Conservation (phyloP, 2,329 filamentous ascomycete species). For the Chaetothyriales sp. region DNA sequence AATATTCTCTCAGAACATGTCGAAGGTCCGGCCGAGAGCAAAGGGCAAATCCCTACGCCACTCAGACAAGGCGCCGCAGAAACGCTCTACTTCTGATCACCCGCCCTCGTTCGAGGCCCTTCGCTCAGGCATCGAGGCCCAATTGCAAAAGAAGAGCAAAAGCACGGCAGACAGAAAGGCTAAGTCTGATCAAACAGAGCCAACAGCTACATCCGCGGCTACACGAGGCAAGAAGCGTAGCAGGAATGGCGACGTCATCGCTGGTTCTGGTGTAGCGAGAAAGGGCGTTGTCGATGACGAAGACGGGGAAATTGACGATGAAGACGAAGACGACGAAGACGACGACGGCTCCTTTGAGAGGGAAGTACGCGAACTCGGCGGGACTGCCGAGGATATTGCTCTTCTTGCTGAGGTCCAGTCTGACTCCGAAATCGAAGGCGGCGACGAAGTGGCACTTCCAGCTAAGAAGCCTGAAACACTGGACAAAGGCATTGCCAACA, state of each 20-base stretch:
- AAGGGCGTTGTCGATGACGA: neutral
- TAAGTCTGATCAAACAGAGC: conserved; percentile 15
- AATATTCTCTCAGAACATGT: neutral
- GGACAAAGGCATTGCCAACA: conserved; percentile 24
- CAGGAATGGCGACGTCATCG: conserved; percentile 30
- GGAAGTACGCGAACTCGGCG: conserved; percentile 33
- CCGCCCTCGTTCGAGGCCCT: conserved; percentile 7
- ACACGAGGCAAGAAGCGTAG: conserved; percentile 30
- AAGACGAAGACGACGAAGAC: neutral
- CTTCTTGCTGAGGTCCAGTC: conserved; percentile 31
- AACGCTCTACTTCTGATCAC: neutral
- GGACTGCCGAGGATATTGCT: conserved; percentile 35
- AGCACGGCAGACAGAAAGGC: conserved; percentile 20
- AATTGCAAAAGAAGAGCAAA: conserved; percentile 19
- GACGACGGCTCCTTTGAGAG: conserved; percentile 24
- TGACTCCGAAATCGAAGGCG: conserved; percentile 31
- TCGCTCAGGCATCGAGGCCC: conserved; percentile 12
- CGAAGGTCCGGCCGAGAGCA: conserved; percentile 1
- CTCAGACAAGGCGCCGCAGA: neutral
- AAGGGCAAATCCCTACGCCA: neutral
- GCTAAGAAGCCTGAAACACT: conserved; percentile 11
- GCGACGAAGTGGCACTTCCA: neutral
- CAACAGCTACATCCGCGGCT: neutral
- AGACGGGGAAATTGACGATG: neutral
- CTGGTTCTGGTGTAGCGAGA: neutral